Evolutionary conservation across 345 rosid genomes (phyloP).

Genomic region (Zanthoxylum bungeanum): DNA sequence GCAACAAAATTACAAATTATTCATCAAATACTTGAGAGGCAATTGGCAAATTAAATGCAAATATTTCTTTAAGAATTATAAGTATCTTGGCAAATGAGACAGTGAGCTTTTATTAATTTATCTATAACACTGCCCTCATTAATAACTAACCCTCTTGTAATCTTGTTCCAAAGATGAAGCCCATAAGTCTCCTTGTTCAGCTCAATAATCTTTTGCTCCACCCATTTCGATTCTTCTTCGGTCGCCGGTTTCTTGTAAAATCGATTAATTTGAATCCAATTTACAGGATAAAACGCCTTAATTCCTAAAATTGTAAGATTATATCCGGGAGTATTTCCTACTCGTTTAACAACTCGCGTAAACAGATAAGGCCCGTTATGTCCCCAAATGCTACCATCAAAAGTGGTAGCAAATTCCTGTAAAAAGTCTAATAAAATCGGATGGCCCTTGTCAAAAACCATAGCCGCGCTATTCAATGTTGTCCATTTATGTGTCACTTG

Average conservation of each 20-base stretch:
- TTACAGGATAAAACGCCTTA: slow-evolving; percentile 64
- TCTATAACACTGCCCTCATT: slow-evolving; percentile 2
- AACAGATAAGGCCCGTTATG: slow-evolving; percentile 68
- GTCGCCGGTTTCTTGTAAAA: slow-evolving; percentile 48
- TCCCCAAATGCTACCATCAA: slow-evolving; percentile 73
- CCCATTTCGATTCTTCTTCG: slow-evolving; percentile 42
- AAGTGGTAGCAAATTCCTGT: slow-evolving; percentile 54
- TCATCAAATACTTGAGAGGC: no score
- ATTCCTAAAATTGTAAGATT: no score
- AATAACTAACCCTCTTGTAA: background rate
- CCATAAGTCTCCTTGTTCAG: slow-evolving; percentile 35
- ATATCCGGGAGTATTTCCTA: no score
- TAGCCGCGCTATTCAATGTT: no score
- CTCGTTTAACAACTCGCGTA: slow-evolving; percentile 45
- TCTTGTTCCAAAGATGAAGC: slow-evolving; percentile 48
- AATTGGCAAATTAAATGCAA: background rate
- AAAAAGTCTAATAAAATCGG: slow-evolving; percentile 50
- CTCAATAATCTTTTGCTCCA: slow-evolving; percentile 26
- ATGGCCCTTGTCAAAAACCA: no score
- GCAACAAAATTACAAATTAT: no score
- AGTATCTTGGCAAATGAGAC: background rate
- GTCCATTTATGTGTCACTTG: no score
- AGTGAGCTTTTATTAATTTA: background rate
- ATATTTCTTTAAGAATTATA: background rate
- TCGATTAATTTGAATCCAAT: slow-evolving; percentile 50